phyloP scores from a whole-genome alignment of 352 stramenopile species.

The Pythium brassicae region DNA sequence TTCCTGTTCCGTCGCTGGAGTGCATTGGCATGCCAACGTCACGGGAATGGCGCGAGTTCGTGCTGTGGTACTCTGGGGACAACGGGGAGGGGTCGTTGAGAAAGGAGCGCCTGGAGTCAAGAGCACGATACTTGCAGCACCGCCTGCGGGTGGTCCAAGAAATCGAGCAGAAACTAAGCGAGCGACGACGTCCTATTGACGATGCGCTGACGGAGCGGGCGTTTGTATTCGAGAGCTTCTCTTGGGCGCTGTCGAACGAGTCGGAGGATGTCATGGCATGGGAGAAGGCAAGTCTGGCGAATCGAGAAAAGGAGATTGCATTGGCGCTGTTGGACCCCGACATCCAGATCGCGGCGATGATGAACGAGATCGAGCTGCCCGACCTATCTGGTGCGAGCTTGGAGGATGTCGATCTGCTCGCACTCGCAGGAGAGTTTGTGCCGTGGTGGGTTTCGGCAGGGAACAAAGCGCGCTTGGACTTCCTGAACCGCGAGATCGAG shows the following conservation, averaged over 20 bases:
- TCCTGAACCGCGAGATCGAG: slow-evolving; percentile 40
- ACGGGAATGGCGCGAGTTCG: slow-evolving; percentile 39
- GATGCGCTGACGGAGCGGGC: slow-evolving; percentile 7
- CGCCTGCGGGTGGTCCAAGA: slow-evolving; percentile 23
- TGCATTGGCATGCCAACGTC: slow-evolving; percentile 22
- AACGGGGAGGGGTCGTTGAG: slow-evolving; percentile 13
- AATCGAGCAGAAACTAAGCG: slow-evolving; percentile 25
- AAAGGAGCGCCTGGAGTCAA: slow-evolving; percentile 28
- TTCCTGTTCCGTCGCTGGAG: slow-evolving; percentile 18
- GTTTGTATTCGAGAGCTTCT: slow-evolving; percentile 58
- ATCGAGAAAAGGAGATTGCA: slow-evolving; percentile 41
- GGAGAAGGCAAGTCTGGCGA: slow-evolving; percentile 30
- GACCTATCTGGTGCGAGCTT: slow-evolving; percentile 33
- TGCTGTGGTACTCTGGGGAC: slow-evolving; percentile 47
- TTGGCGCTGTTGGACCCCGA: slow-evolving; percentile 49
- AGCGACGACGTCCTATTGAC: slow-evolving; percentile 4
- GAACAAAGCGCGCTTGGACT: slow-evolving; percentile 50
- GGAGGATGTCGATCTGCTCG: slow-evolving; percentile 40
- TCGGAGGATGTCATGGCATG: slow-evolving; percentile 35
- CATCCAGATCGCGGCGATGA: slow-evolving; percentile 59
- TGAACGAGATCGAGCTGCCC: slow-evolving; percentile 48
- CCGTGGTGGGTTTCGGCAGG: slow-evolving; percentile 45
- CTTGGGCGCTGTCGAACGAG: slow-evolving; percentile 19
- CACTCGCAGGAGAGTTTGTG: slow-evolving; percentile 44
- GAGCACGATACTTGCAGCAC: slow-evolving; percentile 30